Percentiles rank a stretch among this genome's conserved stretches.
Conservation (phyloP, 352 stramenopile genomes). For the Phytophthora gonapodyides region DNA sequence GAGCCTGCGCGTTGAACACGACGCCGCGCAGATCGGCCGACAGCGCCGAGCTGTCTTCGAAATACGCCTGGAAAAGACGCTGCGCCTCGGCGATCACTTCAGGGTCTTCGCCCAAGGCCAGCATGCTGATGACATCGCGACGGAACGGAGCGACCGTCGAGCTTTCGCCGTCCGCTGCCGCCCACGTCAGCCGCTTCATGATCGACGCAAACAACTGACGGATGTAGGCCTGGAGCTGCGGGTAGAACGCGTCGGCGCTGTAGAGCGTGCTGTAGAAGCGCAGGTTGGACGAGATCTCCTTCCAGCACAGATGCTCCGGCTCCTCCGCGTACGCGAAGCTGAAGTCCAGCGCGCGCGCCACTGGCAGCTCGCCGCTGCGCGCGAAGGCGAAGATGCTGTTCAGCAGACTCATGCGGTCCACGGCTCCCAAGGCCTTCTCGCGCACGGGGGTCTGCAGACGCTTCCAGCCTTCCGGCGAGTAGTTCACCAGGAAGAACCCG, state of each 20-base stretch:
- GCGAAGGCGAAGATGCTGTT: constrained; percentile 94
- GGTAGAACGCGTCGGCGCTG: constrained; percentile 61
- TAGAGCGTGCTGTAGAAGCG: constrained; percentile 68
- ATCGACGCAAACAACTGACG: constrained; percentile 57
- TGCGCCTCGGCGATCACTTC: constrained; percentile 55
- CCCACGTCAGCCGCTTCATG: constrained; percentile 63
- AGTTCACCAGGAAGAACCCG: constrained; percentile 95
- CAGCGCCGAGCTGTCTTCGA: constrained; percentile 54
- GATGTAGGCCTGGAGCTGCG: constrained; percentile 67
- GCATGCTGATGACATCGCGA: constrained; percentile 74
- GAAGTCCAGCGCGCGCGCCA: constrained; percentile 72
- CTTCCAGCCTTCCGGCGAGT: constrained; percentile 85
- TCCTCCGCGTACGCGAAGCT: constrained; percentile 63
- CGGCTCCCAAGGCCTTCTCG: constrained; percentile 59
- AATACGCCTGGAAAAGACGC: constrained; percentile 62
- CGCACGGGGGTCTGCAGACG: constrained; percentile 71
- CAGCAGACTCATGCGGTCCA: constrained; percentile 94
- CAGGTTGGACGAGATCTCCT: constrained; percentile 71
- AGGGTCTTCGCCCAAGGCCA: constrained; percentile 58
- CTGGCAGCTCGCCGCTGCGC: constrained; percentile 53
- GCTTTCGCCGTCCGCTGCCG: constrained; percentile 43
- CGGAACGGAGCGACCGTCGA: constrained; percentile 64
- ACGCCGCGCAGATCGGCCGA: constrained; percentile 65
- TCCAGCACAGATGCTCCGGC: constrained; percentile 77
- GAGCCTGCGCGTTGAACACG: constrained; percentile 64